Conservation (phyloP, 2,329 filamentous ascomycete species). For the Alternaria tenuissima region DNA sequence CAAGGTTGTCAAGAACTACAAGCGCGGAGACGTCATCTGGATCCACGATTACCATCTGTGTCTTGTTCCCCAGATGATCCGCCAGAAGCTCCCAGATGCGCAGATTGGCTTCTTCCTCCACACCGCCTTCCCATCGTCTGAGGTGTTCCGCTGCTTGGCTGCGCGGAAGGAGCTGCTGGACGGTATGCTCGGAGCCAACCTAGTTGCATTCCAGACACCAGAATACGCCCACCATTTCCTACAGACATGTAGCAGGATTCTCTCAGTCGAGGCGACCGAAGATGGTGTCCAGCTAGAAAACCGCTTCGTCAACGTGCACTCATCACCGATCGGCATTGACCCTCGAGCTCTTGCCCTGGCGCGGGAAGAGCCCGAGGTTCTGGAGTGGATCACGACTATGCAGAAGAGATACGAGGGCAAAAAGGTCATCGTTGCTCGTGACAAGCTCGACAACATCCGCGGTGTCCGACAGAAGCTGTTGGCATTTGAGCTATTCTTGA, state of each 20-base stretch:
- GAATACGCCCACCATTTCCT: constrained; percentile 95
- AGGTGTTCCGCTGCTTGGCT: constrained; percentile 92
- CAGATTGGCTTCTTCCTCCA: constrained; percentile 97
- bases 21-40: constrained; percentile 92
- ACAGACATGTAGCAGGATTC: constrained; percentile 90
- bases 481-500: constrained; percentile 91
- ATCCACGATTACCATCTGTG: constrained; percentile 95
- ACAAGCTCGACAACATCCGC: constrained; percentile 92
- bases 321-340: constrained; percentile 89
- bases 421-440: constrained; percentile 87
- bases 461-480: constrained; percentile 93
- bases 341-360: constrained; percentile 76
- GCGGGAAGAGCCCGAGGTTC: constrained; percentile 75
- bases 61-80: constrained; percentile 86
- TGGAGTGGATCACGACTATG: constrained; percentile 80
- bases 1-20: constrained; percentile 89
- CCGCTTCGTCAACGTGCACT: constrained; percentile 88
- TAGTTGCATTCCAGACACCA: constrained; percentile 91
- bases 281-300: constrained; percentile 91
- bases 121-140: constrained; percentile 93
- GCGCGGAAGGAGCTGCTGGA: constrained; percentile 86
- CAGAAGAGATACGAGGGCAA: constrained; percentile 86
- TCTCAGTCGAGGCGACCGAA: constrained; percentile 87
- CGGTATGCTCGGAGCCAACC: constrained; percentile 90
- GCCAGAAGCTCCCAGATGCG: constrained; percentile 87